Evolutionary conservation across 352 stramenopile genomes (phyloP), one percentile per base, ranked within the genome.

Genomic region (Pythium folliculosum): DNA sequence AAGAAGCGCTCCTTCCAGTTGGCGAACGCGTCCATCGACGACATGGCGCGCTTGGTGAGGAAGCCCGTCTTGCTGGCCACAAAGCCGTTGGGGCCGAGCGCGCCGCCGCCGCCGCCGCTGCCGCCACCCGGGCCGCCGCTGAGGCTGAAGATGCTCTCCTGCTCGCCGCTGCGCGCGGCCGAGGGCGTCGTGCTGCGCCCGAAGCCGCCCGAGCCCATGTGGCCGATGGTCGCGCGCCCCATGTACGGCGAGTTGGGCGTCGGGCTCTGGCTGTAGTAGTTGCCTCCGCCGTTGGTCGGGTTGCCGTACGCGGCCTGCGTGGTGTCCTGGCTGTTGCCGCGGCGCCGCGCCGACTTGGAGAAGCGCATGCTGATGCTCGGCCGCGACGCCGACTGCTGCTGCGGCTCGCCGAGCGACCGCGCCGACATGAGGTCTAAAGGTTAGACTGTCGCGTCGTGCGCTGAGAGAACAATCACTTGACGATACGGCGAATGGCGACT

Each of bases 1-100:
- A 95, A 95, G 74, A 95, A 95, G 4, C 87, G 85, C 70, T 94
- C 85, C 60, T 92, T 92, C 87, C 87, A 95, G 70, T 95, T 95
- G 23, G 87, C 87, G 53, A 95, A 92, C 8, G 87, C 87, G 64
- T 94, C 87, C 81, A 95, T 95, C 25, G 81, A 90, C 19, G 85
- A 92, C 80, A 95, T 95, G 53, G 87, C 85, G 21, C 87, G 81
- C 70, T 95, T 95, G 3, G 85, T 94, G 13, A 95, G 74, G 63
- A 92, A 94, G 8, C 87, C 87, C 44, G 87, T 95, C 65, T 95
- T 95, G 65, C 80, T 91, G 10, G 80, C 85, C 35, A 91, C 85
- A 54, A 93, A 95, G n/a, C 74, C 73, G 59, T 69, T 69, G n/a
- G 53, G 40, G 7, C 50, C 50, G 16, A 56, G 16, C 25, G 50